phyloP scores from a whole-genome alignment of 73 alveolate species.

The Symbiodinium pilosum region DNA sequence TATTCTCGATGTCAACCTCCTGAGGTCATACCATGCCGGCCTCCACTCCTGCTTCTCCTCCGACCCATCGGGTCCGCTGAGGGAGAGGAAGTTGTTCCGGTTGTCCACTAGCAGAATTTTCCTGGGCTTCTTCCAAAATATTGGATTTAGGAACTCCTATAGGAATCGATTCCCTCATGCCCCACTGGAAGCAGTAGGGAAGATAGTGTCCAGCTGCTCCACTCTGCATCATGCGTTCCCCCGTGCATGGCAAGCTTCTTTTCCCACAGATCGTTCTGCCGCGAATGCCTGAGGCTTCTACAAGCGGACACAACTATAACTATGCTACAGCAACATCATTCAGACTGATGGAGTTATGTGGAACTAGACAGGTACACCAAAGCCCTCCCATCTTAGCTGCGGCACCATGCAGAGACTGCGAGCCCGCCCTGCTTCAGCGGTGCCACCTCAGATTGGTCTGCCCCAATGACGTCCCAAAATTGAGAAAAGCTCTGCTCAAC shows the following conservation, averaged over 20 bases:
- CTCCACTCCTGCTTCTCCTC: constrained; percentile 74
- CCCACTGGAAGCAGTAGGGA: not conserved
- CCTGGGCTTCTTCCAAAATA: constrained; percentile 4
- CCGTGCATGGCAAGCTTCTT: not conserved
- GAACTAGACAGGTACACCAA: too few relatives aligned
- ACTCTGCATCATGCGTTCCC: too few relatives aligned
- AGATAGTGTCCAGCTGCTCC: too few relatives aligned
- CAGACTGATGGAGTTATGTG: too few relatives aligned
- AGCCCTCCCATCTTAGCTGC: not conserved
- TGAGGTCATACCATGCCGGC: not conserved
- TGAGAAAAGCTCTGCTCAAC: too few relatives aligned
- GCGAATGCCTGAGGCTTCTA: not conserved
- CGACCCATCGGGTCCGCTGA: not conserved
- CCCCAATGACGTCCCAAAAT: too few relatives aligned
- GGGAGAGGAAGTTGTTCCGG: constrained; percentile 23
- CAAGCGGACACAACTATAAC: too few relatives aligned
- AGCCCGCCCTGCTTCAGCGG: not conserved
- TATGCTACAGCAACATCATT: too few relatives aligned
- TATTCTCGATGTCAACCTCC: too few relatives aligned
- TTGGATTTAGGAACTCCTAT: not conserved
- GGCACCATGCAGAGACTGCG: not conserved
- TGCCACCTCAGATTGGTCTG: not conserved
- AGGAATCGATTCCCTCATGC: not conserved
- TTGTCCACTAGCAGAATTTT: constrained; percentile 43
- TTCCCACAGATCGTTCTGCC: not conserved